Conservation (phyloP, 139 green algal genomes). For the Chlorokybus atmophyticus region DNA sequence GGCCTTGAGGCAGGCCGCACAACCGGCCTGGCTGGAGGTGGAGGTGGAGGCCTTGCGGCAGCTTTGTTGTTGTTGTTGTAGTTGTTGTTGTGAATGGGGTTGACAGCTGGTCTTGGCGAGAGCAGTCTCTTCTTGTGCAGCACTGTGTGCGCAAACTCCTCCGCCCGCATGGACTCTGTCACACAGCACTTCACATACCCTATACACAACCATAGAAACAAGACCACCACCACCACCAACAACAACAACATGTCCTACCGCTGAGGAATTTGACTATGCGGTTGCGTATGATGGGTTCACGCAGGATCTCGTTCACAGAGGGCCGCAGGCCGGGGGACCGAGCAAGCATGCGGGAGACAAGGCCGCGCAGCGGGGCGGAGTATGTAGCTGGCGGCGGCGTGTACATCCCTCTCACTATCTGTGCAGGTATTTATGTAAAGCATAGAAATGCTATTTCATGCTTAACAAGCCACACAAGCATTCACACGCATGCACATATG, state of each 20-base stretch:
- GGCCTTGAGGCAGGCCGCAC: not conserved
- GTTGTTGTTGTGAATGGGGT: too few species aligned
- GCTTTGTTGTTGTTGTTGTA: too few species aligned
- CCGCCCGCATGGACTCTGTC: not conserved
- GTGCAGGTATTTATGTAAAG: too few species aligned
- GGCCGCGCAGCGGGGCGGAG: slow-evolving; percentile 33
- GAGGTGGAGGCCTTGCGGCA: not conserved
- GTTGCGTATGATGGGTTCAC: not conserved
- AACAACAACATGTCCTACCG: not conserved
- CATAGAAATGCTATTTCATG: too few species aligned
- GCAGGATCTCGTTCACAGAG: not conserved
- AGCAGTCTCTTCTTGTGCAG: too few species aligned
- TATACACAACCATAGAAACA: too few species aligned
- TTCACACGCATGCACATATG: too few species aligned
- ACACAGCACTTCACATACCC: too few species aligned
- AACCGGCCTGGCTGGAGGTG: not conserved
- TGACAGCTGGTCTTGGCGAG: too few species aligned
- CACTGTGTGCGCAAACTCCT: not conserved
- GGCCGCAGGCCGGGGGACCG: slow-evolving; percentile 36
- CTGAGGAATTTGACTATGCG: not conserved
- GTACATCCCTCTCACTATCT: slow-evolving; percentile 20
- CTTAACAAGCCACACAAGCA: too few species aligned
- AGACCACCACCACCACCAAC: too few species aligned
- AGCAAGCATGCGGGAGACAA: slow-evolving; percentile 43
- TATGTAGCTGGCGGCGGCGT: slow-evolving; percentile 6